Evolutionary conservation across 1,284 basidiomycete species (phyloP), one percentile per base, ranked within the genome.

Genomic region (Ceratobasidium sp.): DNA sequence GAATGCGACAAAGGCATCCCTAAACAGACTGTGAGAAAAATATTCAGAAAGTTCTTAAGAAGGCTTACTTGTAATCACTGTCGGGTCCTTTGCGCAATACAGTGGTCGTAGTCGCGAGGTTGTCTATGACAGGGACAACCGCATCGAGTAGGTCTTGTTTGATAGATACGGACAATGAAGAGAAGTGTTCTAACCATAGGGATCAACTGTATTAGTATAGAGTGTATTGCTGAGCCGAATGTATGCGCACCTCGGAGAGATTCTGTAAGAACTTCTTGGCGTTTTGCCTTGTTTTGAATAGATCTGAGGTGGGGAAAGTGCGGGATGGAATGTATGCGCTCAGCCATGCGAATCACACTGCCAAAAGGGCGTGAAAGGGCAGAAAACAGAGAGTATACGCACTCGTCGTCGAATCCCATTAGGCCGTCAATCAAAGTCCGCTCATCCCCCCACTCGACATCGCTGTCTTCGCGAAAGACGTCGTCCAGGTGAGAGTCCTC

Each of bases 401-500:
- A 67, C 64, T 67, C 47, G 50, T 67, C 64, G 50, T 67, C 64
- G 50, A 67, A 55, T 9, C 64, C 64, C 64, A 67, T 67, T 38
- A 67, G 50, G 35, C 26, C 50, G 32, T 67, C 64, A 55, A 67
- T 67, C 64, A 54, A 67, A 67, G 64, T 55, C 64, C 64, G 64
- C 64, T 67, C 64, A 44, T 67, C 64, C 43, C 23, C 16, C 62
- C 62, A 67, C 44, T 54, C 50, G 18, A 41, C 64, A 26, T 67
- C 50, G 38, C 50, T 67, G 28, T 54, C 35, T 67, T 67, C 49
- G 4, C 14, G 44, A 50, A 50, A 30, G 46, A 30, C 49, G 62
- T 13, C 46, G 8, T 38, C 32, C 55, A 49, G 43, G 47, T 35
- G 30, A 32, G 62, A 52, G 46, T 64, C 14, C 21, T 64, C 46